Conservation (phyloP, 495 filamentous ascomycete genomes). For the Penicillium silybi region DNA sequence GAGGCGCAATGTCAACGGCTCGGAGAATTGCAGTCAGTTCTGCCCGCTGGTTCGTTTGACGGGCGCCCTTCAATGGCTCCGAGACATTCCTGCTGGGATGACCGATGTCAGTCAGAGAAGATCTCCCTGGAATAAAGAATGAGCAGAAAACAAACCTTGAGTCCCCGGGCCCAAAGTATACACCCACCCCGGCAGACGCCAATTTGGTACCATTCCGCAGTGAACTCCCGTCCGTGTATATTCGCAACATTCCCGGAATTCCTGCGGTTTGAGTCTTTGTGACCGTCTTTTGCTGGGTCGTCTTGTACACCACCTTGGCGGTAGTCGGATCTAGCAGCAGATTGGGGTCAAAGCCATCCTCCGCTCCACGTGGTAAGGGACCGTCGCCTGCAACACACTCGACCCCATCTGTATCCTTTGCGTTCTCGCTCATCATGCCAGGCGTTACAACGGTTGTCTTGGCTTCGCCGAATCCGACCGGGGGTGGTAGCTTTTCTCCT, state of each 20-base stretch:
- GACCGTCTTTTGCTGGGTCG: constrained; percentile 39
- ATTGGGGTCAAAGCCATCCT: constrained; percentile 61
- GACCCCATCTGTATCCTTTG: constrained; percentile 37
- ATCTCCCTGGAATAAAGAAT: background rate
- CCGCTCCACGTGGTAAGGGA: constrained; percentile 49
- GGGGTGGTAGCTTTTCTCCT: constrained; percentile 28
- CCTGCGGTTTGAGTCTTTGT: constrained; percentile 41
- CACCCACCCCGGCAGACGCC: constrained; percentile 79
- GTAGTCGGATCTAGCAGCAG: constrained; percentile 51
- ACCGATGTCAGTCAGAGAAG: constrained; percentile 22
- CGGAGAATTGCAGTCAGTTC: constrained; percentile 86
- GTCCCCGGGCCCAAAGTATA: constrained; percentile 77
- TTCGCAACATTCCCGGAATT: constrained; percentile 53
- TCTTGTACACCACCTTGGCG: constrained; percentile 60
- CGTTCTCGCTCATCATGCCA: constrained; percentile 28
- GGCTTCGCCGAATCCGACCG: constrained; percentile 21
- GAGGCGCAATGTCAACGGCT: constrained; percentile 71
- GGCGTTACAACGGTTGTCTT: constrained; percentile 20
- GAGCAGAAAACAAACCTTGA: constrained; percentile 51
- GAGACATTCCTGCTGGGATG: constrained; percentile 70
- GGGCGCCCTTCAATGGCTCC: constrained; percentile 66
- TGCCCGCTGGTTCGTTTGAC: constrained; percentile 92
- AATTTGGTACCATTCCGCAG: constrained; percentile 68
- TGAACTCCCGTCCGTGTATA: constrained; percentile 89
- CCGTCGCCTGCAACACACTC: constrained; percentile 52